A percentile compares a stretch with the other conserved stretches of the same genome.
Evolutionary conservation across 768 basidiomycete species (phyloP).

Genomic region (Boletellus ananiceps): DNA sequence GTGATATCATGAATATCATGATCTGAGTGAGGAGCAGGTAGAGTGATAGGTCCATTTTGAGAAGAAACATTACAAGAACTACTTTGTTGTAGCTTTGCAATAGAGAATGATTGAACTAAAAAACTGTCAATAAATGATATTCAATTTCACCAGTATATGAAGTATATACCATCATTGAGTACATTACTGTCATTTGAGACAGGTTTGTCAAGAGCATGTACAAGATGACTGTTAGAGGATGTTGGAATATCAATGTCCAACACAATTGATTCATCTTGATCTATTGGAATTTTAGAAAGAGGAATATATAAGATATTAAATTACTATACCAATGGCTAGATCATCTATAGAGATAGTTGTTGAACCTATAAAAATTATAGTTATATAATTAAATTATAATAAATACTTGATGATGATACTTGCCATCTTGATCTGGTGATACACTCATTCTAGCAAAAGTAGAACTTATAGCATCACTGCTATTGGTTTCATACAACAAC

Average conservation of each 20-base stretch:
- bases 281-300: background rate
- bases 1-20: background rate
- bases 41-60: background rate
- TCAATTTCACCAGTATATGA: background rate
- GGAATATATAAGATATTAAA: background rate
- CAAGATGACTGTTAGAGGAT: no score
- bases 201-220: background rate
- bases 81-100: background rate
- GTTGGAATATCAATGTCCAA: background rate
- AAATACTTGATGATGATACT: background rate
- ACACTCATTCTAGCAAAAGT: background rate
- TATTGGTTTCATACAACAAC: rapidly evolving
- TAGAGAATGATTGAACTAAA: background rate
- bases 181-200: background rate
- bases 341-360: no score
- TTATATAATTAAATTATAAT: background rate
- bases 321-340: background rate
- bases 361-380: background rate
- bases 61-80: background rate
- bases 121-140: background rate
- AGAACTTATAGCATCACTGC: background rate
- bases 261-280: background rate
- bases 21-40: background rate
- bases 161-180: background rate
- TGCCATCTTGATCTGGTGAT: background rate